Evolutionary conservation across 805 yeast species (phyloP), one percentile per base, ranked within the genome.

Genomic region (Barnettozyma salicaria): DNA sequence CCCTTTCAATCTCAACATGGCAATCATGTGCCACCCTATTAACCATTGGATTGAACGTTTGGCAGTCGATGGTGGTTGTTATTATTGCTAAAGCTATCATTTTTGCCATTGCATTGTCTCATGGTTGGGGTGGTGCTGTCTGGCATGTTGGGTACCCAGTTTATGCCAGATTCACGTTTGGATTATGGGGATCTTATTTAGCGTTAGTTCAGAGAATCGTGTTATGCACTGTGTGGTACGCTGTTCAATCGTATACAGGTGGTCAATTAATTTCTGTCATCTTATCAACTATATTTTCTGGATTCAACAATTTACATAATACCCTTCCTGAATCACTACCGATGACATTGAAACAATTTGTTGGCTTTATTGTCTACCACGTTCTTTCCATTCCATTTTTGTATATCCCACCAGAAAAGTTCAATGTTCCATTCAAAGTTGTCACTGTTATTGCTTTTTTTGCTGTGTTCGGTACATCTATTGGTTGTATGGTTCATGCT

Each of bases 91-190:
- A 67, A 34, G 20, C 59, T 11, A 45, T 72, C 31, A 64, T 68
- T 36, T 61, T 65, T 27, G 42, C 58, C 3, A 53, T 66, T 30
- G 68, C 74, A 9, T 52, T 67, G 7, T 50, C 63, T 10, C 69
- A 68, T 41, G 71, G 74, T 23, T 62, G 65, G 51, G 67, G 64
- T 12, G 78, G 78, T 23, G 63, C 68, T 7, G 59, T 61, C 17
- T 72, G 64, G 52, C 76, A 70, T 49, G 59, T 73, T 28, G 76
- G 77, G 1, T 73, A 61, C 44, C 65, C 77, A 3, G 60, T 72
- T 9, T 59, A 60, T 35, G 57, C 63, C 18, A 53, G 78, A 34
- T 60, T 63, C 32, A 55, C 67, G 0, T 72, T 67, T 55, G 78
- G 79, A 8, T 57, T 69, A 25, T 52, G 60, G 40, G 75, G 76